Evolutionary conservation across 768 basidiomycete genomes (phyloP), one percentile per base, ranked within the genome.

Genomic region (Tylopilus intermedius): DNA sequence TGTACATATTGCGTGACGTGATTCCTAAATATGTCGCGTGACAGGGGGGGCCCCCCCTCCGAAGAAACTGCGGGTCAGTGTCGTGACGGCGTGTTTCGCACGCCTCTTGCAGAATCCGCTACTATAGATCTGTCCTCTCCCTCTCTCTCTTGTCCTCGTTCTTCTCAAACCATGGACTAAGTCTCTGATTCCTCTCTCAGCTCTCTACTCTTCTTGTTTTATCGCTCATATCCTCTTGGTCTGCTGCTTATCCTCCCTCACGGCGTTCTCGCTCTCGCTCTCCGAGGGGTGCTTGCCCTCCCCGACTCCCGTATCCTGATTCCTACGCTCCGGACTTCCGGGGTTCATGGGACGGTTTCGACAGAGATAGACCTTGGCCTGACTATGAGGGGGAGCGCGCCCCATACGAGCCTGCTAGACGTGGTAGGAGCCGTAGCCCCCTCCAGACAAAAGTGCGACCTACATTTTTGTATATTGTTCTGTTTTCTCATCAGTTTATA

Each of bases 251-350:
- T 72, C 86, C 86, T 68, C 81, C 83, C 51, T 76, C 82, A 57
- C 86, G 85, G 58, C 86, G 83, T 65, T 91, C 90, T 65, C 88
- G 87, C 64, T 92, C 90, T 62, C 86, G 88, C 54, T 90, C 89
- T 57, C 89, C 74, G 47, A 71, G 78, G 35, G 75, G 77, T 51
- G 63, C 75, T 10, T 82, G 80, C 59, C 73, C 79, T 48, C 65
- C 79, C 40, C 76, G 83, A 62, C 74, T 78, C 10, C 71, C 81
- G 24, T 79, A 81, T 67, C 73, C 78, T 54, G 86, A 87, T 54
- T 59, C 76, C 45, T 83, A 81, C 60, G 78, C 80, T 27, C 72
- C 73, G 49, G 84, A 88, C 60, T 71, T 74, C 69, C 80, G 86
- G 54, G 72, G 75, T 14, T 79, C 82, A 59, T 89, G 83, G 82